phyloP scores from a whole-genome alignment of 768 basidiomycete species.

The Rhizopogon vesiculosus region DNA sequence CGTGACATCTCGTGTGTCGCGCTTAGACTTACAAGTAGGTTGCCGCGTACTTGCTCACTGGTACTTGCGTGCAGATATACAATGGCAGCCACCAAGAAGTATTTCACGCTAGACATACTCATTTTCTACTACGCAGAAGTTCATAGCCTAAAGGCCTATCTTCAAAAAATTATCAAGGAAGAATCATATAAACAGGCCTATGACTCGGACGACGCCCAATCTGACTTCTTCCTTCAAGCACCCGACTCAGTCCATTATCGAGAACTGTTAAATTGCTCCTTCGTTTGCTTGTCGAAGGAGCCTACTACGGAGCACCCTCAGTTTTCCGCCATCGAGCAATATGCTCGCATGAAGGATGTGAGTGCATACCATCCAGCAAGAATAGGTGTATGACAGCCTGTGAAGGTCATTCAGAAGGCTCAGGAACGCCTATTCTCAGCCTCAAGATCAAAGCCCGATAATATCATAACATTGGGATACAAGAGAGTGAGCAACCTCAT shows the following conservation, averaged over 20 bases:
- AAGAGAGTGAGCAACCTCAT: constrained; percentile 40
- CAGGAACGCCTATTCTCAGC: constrained; percentile 49
- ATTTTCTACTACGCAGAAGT: constrained; percentile 40
- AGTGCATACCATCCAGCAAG: constrained; percentile 6
- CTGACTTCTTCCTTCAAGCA: not conserved
- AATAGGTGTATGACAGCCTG: not conserved
- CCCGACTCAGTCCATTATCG: constrained; percentile 26
- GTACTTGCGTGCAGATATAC: not conserved
- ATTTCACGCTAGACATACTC: constrained; percentile 31
- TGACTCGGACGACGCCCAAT: constrained; percentile 7
- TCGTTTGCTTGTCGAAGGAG: constrained; percentile 36
- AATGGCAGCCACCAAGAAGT: not conserved
- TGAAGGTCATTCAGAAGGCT: constrained; percentile 57
- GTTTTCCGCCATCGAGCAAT: constrained; percentile 31
- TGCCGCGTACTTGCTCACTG: no score
- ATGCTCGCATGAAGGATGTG: constrained; percentile 54
- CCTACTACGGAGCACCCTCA: constrained; percentile 13
- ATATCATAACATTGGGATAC: constrained; percentile 68
- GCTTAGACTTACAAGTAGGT: not conserved
- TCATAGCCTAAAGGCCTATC: constrained; percentile 33
- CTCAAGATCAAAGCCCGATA: constrained; percentile 35
- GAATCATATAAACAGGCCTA: constrained; percentile 1
- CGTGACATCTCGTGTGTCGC: no score
- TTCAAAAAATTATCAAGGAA: constrained; percentile 31
- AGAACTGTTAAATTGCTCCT: constrained; percentile 39